These are phyloP conservation scores for Aspergillus unguis DNA, from an alignment of 2,329 filamentous ascomycete species.

Conservation along the genomic window DNA sequence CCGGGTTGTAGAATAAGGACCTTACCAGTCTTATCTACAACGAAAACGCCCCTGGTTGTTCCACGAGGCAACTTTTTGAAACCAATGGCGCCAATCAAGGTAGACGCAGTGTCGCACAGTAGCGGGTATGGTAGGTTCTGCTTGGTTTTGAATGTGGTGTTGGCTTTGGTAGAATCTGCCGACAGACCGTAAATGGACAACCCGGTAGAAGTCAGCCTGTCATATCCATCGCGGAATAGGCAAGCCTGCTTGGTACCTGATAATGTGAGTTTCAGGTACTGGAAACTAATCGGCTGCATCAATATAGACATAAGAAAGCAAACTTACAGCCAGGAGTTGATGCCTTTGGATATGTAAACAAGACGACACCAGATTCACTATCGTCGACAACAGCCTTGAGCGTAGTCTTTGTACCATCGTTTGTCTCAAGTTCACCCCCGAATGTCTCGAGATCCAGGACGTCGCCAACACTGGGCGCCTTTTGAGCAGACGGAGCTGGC, in stretches of 20 bases:
- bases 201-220: slow-evolving; percentile 70
- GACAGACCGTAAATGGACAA: slow-evolving; percentile 88
- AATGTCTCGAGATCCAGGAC: slow-evolving; percentile 54
- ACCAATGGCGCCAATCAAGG: slow-evolving; percentile 81
- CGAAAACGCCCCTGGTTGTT: slow-evolving; percentile 83
- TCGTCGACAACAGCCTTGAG: slow-evolving; percentile 76
- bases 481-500: slow-evolving; percentile 16
- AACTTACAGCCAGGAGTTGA: slow-evolving; percentile 91
- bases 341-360: slow-evolving; percentile 95
- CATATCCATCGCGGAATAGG: slow-evolving; percentile 84
- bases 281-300: no score
- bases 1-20: slow-evolving; percentile 72
- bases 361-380: slow-evolving; percentile 79
- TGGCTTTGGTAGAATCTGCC: slow-evolving; percentile 81
- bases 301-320: not conserved
- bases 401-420: slow-evolving; percentile 76
- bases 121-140: slow-evolving; percentile 85
- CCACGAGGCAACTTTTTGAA: slow-evolving; percentile 79
- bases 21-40: slow-evolving; percentile 77
- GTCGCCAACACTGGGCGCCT: slow-evolving; percentile 45
- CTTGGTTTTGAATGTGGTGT: slow-evolving; percentile 88
- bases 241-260: slow-evolving; percentile 95
- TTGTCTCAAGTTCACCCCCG: slow-evolving; percentile 72
- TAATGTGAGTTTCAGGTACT: no score
- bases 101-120: slow-evolving; percentile 73